Conservation (phyloP, 2,329 filamentous ascomycete species). For the Penicillium sp. region DNA sequence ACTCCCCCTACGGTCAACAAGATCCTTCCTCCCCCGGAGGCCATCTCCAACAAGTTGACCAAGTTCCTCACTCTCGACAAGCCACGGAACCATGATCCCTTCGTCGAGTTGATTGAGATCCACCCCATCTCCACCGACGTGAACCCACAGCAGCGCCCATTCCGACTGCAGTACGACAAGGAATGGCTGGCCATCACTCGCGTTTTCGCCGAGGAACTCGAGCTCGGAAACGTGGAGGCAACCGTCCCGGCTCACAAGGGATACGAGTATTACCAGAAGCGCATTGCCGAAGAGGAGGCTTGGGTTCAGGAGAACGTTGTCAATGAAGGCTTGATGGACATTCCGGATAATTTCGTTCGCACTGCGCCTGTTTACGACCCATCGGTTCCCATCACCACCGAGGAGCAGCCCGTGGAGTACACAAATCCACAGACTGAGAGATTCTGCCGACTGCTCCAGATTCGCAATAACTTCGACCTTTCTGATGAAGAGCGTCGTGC, state of each 20-base stretch:
- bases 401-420: conserved; percentile 73
- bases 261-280: conserved; percentile 65
- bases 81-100: conserved; percentile 69
- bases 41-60: conserved; percentile 76
- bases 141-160: conserved; percentile 45
- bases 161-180: conserved; percentile 75
- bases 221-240: conserved; percentile 61
- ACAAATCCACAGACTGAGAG: conserved; percentile 81
- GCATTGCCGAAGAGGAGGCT: conserved; percentile 68
- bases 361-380: conserved; percentile 73
- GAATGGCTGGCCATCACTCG: conserved; percentile 96
- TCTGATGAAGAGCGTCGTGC: conserved; percentile 68
- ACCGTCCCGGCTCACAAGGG: conserved; percentile 62
- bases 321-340: conserved; percentile 57
- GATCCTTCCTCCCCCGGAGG: conserved; percentile 33
- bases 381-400: conserved; percentile 57
- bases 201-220: conserved; percentile 68
- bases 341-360: conserved; percentile 75
- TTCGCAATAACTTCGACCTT: conserved; percentile 75
- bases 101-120: conserved; percentile 75
- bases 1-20: background rate
- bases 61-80: conserved; percentile 91
- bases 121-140: conserved; percentile 46
- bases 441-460: conserved; percentile 76
- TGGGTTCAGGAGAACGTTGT: conserved; percentile 84